Evolutionary conservation across 768 basidiomycete genomes (phyloP), one percentile per base, ranked within the genome.

Genomic region (Rhodotorula taiwanensis): DNA sequence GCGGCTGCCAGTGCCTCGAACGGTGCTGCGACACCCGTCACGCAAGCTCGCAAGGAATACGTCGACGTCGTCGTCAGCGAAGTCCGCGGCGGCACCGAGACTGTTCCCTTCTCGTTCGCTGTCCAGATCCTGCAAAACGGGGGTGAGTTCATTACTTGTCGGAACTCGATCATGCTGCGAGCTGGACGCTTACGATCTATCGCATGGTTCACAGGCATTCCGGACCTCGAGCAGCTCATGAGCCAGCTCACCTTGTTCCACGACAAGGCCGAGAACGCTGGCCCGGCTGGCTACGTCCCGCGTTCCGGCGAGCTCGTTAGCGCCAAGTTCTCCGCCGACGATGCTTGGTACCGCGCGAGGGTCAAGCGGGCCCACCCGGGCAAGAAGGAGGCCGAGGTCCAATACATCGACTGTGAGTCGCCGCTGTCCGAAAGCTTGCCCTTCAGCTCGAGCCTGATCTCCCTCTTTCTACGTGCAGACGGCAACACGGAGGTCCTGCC

Each of bases 341-440:
- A 95, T 72, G 89, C 89, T 13, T 99, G 94, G 95, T 97, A 98
- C 76, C 87, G 94, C 55, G 94, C 94, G 48, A 88, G 85, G 78
- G 85, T 97, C 64, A 86, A 87, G 55, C 82, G 88, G 27, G 78
- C 83, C n/a, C 93, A 89, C 49, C 83, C 89, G 7, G 71, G 88
- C 45, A 95, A 93, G 78, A 91, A 87, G 74, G 90, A 95, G 76
- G 92, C 90, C 10, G 89, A 95, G 75, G 86, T 99, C 39, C 85
- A 86, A 13, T 97, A 97, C 78, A 93, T 97, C 69, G 78, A 79
- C 64, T 79, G 60, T 60, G 41, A 31, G 52, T 43, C 11, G n/a
- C 51, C 39, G 4, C 27, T n/a, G 42, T 43, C 31, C 53, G 20
- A n/a, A n/a, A n/a, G n/a, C n/a, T n/a, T n/a, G n/a, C n/a, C n/a